phyloP scores from a whole-genome alignment of 805 yeast genomes.

The Yarrowia deformans region DNA sequence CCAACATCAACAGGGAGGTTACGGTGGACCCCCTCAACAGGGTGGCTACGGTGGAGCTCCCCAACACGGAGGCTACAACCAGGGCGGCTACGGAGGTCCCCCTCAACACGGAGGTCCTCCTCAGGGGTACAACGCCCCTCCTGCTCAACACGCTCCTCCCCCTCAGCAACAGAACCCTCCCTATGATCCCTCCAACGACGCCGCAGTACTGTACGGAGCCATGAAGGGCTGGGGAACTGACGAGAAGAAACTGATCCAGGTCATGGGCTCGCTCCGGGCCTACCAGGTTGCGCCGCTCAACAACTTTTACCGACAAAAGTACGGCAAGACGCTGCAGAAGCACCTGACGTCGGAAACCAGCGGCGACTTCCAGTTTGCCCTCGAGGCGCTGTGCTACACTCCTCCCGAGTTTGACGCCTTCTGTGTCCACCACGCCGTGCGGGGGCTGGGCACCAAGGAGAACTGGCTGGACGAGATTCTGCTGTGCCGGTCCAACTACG shows the following conservation, averaged over 20 bases:
- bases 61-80: not conserved
- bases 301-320: slow-evolving; percentile 40
- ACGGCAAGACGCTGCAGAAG: slow-evolving; percentile 41
- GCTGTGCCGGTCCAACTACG: slow-evolving; percentile 43
- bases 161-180: slow-evolving; percentile 27
- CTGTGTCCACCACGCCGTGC: slow-evolving; percentile 41
- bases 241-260: slow-evolving; percentile 42
- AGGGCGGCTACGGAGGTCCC: slow-evolving; percentile 2
- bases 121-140: not conserved
- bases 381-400: slow-evolving; percentile 42
- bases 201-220: slow-evolving; percentile 42
- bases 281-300: slow-evolving; percentile 42
- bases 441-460: slow-evolving; percentile 44
- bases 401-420: slow-evolving; percentile 44
- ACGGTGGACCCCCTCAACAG: not conserved
- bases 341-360: slow-evolving; percentile 43
- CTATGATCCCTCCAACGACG: slow-evolving; percentile 43
- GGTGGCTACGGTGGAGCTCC: slow-evolving; percentile 4
- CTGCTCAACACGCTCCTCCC: slow-evolving; percentile 12
- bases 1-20: not conserved
- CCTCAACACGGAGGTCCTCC: slow-evolving; percentile 19
- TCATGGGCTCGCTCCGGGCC: slow-evolving; percentile 41
- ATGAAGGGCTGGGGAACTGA: slow-evolving; percentile 46
- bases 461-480: slow-evolving; percentile 43
- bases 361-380: slow-evolving; percentile 42